These are phyloP conservation scores for Coemansia sp. DNA, from an alignment of 192 early-diverging fungal species.

Conservation along the genomic window DNA sequence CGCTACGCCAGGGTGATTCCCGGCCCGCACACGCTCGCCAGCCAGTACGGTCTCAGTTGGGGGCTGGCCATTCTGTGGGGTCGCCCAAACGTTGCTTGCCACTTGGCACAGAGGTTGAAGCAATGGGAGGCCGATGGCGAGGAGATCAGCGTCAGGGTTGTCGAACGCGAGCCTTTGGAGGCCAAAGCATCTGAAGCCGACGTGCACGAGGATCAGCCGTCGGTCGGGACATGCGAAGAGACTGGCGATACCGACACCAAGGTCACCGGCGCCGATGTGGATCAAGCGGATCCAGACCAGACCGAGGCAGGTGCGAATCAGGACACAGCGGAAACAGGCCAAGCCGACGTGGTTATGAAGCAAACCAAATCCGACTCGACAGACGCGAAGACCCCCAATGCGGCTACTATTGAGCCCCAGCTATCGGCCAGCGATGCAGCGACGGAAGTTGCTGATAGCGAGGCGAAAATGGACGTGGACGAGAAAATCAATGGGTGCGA, in stretches of 20 bases:
- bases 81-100: slow-evolving; percentile 30
- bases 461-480: slow-evolving; percentile 15
- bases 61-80: slow-evolving; percentile 43
- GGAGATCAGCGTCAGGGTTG: slow-evolving; percentile 10
- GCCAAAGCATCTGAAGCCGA: not conserved
- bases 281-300: too few species aligned
- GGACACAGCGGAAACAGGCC: too few species aligned
- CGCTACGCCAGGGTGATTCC: slow-evolving; percentile 39
- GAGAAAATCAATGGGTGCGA: not conserved
- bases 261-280: too few species aligned
- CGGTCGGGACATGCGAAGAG: too few species aligned
- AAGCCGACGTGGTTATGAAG: not conserved
- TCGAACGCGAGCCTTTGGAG: slow-evolving; percentile 3
- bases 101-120: slow-evolving; percentile 25
- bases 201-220: not conserved
- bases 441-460: not conserved
- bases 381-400: not conserved
- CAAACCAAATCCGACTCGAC: not conserved
- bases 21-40: slow-evolving; percentile 29
- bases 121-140: slow-evolving; percentile 41
- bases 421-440: not conserved
- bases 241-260: too few species aligned
- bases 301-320: too few species aligned
- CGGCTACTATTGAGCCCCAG: too few species aligned
- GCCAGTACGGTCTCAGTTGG: slow-evolving; percentile 36